Base-by-base conservation (phyloP, 2,329 filamentous ascomycete species). In the Fusarium citri region DNA sequence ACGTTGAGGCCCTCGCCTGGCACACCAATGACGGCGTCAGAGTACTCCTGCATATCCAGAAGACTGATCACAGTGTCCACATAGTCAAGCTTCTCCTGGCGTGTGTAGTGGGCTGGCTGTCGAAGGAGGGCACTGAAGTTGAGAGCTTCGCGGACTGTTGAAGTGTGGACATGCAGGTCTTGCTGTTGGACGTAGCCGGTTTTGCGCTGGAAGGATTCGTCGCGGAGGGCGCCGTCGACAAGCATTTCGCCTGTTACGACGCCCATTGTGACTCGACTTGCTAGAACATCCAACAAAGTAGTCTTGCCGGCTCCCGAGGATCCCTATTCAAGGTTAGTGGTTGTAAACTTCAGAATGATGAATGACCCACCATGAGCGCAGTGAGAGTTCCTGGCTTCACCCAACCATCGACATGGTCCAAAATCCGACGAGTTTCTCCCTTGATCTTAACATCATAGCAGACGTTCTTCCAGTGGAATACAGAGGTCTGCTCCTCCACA, bases 111-210 rank as follows among this genome's bases (percentile, higher is more conserved):
- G 37, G 87, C 87, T 2, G 94, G 92, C 73, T 97, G 94, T 66
- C 94, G 90, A 40, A 97, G 89, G 15, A 94, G 79, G 16, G 94
- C 94, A 73, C 90, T 93, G 79, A 97, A 97, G 65, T 88, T 87
- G 25, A 97, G 85, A 11, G 93, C 93, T 79, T 97, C 94, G 62
- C 94, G 89, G 28, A 97, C 93, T 0, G 94, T 97, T 1, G 89
- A 88, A 0, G 93, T 96, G 22, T 89, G 84, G 31, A 95, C 84
- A 77, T 97, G 94, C 7, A 97, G 85, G 85, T 97, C 94, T 76
- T 96, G 92, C 78, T 97, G 93, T 76, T 96, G 92, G 25, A 94
- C 93, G 72, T 96, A 96, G 40, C 93, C 93, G 0, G 92, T 95
- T 81, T 94, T 94, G 59, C 93, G 90, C 78, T 96, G 93, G 85